A percentile compares a stretch with the other conserved stretches of the same genome.
phyloP scores from a whole-genome alignment of 352 stramenopile species.

The Albugo candida region DNA sequence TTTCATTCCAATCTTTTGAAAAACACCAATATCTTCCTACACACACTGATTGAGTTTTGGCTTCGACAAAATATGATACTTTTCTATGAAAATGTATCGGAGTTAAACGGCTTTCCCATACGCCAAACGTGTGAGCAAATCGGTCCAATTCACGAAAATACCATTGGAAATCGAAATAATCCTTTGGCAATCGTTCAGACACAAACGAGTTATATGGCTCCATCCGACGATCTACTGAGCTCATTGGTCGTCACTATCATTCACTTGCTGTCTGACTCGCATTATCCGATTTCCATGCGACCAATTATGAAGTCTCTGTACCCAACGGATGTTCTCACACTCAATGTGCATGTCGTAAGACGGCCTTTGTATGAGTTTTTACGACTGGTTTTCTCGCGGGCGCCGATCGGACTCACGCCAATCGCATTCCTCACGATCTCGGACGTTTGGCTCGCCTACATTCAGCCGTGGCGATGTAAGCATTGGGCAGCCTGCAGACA shows the following conservation, averaged over 20 bases:
- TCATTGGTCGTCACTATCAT: conserved; percentile 68
- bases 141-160: neutral
- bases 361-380: conserved; percentile 71
- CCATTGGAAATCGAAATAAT: conserved; percentile 17
- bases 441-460: conserved; percentile 74
- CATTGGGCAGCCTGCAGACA: conserved; percentile 15
- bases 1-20: conserved; percentile 64
- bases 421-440: conserved; percentile 66
- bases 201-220: conserved; percentile 66
- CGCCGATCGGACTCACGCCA: conserved; percentile 49
- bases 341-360: conserved; percentile 44
- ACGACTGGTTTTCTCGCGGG: conserved; percentile 61
- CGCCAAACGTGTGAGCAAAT: neutral
- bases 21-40: conserved; percentile 62
- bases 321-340: conserved; percentile 19
- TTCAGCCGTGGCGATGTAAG: conserved; percentile 66
- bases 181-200: conserved; percentile 60
- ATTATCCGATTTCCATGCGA: conserved; percentile 35
- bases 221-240: conserved; percentile 62
- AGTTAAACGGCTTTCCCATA: neutral
- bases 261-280: conserved; percentile 60
- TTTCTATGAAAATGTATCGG: conserved; percentile 24
- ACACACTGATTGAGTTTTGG: conserved; percentile 77
- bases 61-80: conserved; percentile 76
- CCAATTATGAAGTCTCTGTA: conserved; percentile 2